A percentile compares a stretch with the other conserved stretches of the same genome.
These are phyloP conservation scores for Tephrocybe sp. DNA, from an alignment of 768 basidiomycete genomes.

Conservation along the genomic window DNA sequence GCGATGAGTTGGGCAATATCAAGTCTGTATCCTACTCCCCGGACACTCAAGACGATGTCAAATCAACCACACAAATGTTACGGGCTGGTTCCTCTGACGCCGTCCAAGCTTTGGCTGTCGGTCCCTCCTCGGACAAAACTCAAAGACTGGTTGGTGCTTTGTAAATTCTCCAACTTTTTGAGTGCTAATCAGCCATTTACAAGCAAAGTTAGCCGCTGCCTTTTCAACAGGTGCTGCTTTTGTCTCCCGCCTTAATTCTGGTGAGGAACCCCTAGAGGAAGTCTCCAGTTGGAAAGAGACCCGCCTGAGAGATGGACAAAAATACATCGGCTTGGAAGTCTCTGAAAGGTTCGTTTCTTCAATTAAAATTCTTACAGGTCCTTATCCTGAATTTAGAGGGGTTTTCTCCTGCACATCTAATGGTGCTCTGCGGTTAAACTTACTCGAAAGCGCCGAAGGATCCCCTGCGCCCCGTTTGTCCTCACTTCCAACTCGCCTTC, in stretches of 20 bases:
- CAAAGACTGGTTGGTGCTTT: slow-evolving; percentile 35
- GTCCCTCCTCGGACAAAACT: slow-evolving; percentile 17
- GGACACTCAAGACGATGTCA: slow-evolving; percentile 27
- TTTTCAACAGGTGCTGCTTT: slow-evolving; percentile 57
- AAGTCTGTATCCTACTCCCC: slow-evolving; percentile 52
- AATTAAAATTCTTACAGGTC: not conserved
- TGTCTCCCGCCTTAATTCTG: slow-evolving; percentile 40
- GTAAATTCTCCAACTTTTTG: not conserved
- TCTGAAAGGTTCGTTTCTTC: slow-evolving; percentile 42
- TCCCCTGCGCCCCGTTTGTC: slow-evolving; percentile 26
- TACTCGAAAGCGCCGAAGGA: slow-evolving; percentile 23
- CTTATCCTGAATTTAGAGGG: slow-evolving; percentile 28
- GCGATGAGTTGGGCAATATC: slow-evolving; percentile 77
- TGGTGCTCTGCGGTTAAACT: slow-evolving; percentile 61
- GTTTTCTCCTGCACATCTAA: slow-evolving; percentile 74
- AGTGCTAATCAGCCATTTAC: slow-evolving; percentile 14
- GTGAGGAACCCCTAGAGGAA: slow-evolving; percentile 29
- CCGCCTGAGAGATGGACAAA: slow-evolving; percentile 46
- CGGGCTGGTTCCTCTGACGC: slow-evolving; percentile 29
- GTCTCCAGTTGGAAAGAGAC: slow-evolving; percentile 62
- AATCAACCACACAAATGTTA: slow-evolving; percentile 31
- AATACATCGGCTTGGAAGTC: slow-evolving; percentile 61
- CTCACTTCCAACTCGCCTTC: slow-evolving; percentile 65
- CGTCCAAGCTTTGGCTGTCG: slow-evolving; percentile 28
- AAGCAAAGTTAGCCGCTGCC: slow-evolving; percentile 66